Conservation (phyloP, 805 yeast species). For the baker's yeast (Saccharomyces cerevisiae) region DNA sequence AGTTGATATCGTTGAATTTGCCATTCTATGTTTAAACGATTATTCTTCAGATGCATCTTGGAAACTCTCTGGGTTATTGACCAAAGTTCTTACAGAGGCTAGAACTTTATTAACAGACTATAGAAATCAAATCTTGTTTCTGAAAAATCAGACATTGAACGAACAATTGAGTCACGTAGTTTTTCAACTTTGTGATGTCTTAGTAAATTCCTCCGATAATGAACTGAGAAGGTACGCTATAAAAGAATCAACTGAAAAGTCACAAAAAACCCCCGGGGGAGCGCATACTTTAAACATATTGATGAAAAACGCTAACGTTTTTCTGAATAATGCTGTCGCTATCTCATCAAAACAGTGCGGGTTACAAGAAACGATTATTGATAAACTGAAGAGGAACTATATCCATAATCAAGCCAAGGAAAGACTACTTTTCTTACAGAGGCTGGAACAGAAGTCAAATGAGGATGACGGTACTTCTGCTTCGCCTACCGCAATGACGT, state of each 20-base stretch:
- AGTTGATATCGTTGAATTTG: conserved; percentile 15
- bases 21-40: conserved; percentile 8
- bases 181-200: conserved; percentile 22
- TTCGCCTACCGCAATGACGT: neutral
- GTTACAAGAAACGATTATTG: conserved; percentile 23
- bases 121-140: conserved; percentile 9
- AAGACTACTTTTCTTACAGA: conserved; percentile 12
- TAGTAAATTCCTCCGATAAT: conserved; percentile 19
- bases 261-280: neutral
- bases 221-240: conserved; percentile 19
- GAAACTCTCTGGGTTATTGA: conserved; percentile 15
- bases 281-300: conserved; percentile 11
- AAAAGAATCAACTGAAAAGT: conserved; percentile 4
- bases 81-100: conserved; percentile 11
- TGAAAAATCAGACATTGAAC: conserved; percentile 6
- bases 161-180: conserved; percentile 19
- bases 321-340: conserved; percentile 17
- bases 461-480: neutral
- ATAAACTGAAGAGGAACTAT: conserved; percentile 25
- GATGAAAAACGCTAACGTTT: conserved; percentile 20
- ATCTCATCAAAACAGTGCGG: conserved; percentile 27
- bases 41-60: conserved; percentile 8
- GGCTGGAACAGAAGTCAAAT: neutral
- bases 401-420: conserved; percentile 19
- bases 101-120: conserved; percentile 9